Evolutionary conservation across 1,139 yeast genomes (phyloP).

Genomic region (Lodderomyces margitis): DNA sequence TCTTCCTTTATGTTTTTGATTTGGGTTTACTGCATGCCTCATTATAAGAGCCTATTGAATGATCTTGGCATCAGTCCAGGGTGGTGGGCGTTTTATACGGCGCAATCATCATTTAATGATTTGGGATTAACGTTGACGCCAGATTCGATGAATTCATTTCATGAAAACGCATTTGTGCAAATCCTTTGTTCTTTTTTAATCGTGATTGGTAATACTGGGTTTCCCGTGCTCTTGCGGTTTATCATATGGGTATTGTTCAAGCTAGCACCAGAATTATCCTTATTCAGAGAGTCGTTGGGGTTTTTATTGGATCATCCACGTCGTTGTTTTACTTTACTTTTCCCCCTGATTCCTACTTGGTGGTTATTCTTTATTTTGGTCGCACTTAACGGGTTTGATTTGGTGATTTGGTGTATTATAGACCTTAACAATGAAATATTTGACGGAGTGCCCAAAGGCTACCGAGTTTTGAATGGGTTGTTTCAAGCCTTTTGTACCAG

Average conservation of each 20-base stretch:
- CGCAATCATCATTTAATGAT: slow-evolving; percentile 77
- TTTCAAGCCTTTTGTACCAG: slow-evolving; percentile 92
- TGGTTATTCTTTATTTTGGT: slow-evolving; percentile 80
- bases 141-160: slow-evolving; percentile 70
- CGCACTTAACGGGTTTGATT: slow-evolving; percentile 70
- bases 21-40: slow-evolving; percentile 52
- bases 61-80: slow-evolving; percentile 63
- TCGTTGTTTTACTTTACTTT: slow-evolving; percentile 88
- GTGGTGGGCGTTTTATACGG: slow-evolving; percentile 93
- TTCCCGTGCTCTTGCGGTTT: slow-evolving; percentile 77
- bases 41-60: slow-evolving; percentile 44
- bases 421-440: slow-evolving; percentile 59
- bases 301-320: slow-evolving; percentile 94
- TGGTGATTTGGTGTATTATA: slow-evolving; percentile 73
- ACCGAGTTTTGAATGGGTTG: slow-evolving; percentile 73
- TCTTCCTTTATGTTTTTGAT: slow-evolving; percentile 60
- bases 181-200: slow-evolving; percentile 65
- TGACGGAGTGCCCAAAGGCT: slow-evolving; percentile 56
- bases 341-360: slow-evolving; percentile 94
- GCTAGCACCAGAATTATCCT: slow-evolving; percentile 62
- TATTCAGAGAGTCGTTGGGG: slow-evolving; percentile 72
- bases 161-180: slow-evolving; percentile 60
- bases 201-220: slow-evolving; percentile 90
- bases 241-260: slow-evolving; percentile 78
- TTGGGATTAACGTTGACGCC: slow-evolving; percentile 80